phyloP scores from a whole-genome alignment of 78 protist genomes.

The Pelomyxa schiedti region DNA sequence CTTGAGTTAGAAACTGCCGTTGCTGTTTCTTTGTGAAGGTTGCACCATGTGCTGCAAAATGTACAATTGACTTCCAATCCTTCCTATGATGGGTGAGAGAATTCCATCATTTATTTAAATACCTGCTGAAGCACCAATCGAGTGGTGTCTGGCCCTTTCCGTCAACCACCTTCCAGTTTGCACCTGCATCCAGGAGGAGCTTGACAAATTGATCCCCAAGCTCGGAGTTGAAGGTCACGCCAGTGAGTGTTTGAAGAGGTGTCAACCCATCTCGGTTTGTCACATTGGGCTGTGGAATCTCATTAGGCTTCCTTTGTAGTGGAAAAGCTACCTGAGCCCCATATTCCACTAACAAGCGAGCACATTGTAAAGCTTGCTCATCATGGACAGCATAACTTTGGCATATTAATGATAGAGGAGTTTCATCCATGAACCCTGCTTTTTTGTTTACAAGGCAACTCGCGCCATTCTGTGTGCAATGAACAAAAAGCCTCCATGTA shows the following conservation, averaged over 20 bases:
- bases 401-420: not conserved
- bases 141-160: not conserved
- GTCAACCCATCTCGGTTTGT: not conserved
- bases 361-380: not conserved
- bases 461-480: not conserved
- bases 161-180: not conserved
- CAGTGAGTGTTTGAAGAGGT: not conserved
- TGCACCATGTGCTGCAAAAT: not conserved
- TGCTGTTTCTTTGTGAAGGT: not conserved
- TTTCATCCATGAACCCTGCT: not conserved
- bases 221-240: not conserved
- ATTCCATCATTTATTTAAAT: no score
- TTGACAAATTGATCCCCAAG: not conserved
- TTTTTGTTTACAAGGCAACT: not conserved
- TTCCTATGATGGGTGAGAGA: no score
- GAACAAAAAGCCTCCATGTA: no score
- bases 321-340: not conserved
- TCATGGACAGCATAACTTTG: not conserved
- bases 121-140: not conserved
- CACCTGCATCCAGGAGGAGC: not conserved
- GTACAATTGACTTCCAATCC: not conserved
- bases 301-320: no score
- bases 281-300: no score
- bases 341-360: not conserved
- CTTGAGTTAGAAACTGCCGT: not conserved